A percentile compares a stretch with the other conserved stretches of the same genome.
These are phyloP conservation scores for Pseudocercospora musae DNA, from an alignment of 2,329 filamentous ascomycete species.

Conservation along the genomic window DNA sequence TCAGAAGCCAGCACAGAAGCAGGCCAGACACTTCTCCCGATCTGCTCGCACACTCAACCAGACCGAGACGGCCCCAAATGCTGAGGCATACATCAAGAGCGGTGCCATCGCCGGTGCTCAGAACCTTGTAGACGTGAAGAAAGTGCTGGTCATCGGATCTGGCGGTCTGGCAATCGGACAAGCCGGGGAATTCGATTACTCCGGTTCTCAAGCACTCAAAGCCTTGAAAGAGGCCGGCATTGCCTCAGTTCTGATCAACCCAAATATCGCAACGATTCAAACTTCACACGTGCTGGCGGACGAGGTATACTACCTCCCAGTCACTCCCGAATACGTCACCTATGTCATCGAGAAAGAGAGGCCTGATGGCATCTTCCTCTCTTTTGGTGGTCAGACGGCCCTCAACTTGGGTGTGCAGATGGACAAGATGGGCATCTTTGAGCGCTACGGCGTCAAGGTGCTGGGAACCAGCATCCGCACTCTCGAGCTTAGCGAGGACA, in stretches of 20 bases:
- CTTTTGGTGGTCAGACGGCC: slow-evolving; percentile 95
- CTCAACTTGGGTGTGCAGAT: slow-evolving; percentile 96
- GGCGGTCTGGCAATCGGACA: slow-evolving; percentile 96
- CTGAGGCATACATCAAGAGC: slow-evolving; percentile 84
- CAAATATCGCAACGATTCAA: slow-evolving; percentile 97
- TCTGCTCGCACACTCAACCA: slow-evolving; percentile 32
- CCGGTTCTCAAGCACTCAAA: slow-evolving; percentile 93
- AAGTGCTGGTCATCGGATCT: slow-evolving; percentile 93
- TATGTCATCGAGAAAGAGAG: slow-evolving; percentile 96
- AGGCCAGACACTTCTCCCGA: slow-evolving; percentile 27
- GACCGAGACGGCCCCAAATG: slow-evolving; percentile 69
- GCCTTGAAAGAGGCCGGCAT: slow-evolving; percentile 94
- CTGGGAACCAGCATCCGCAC: slow-evolving; percentile 93
- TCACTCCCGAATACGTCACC: slow-evolving; percentile 95
- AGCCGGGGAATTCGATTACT: slow-evolving; percentile 98
- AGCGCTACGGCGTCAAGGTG: slow-evolving; percentile 92
- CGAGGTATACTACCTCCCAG: slow-evolving; percentile 96
- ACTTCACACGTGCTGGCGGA: slow-evolving; percentile 94
- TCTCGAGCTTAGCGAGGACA: slow-evolving; percentile 89
- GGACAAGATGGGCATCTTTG: slow-evolving; percentile 92
- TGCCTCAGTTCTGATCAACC: slow-evolving; percentile 88
- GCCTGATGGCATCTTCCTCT: slow-evolving; percentile 95
- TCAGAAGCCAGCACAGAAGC: slow-evolving; percentile 19
- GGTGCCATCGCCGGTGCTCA: slow-evolving; percentile 75
- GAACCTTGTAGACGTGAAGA: slow-evolving; percentile 85